phyloP scores from a whole-genome alignment of 2,329 filamentous ascomycete species.

The Cladophialophora yegresii region DNA sequence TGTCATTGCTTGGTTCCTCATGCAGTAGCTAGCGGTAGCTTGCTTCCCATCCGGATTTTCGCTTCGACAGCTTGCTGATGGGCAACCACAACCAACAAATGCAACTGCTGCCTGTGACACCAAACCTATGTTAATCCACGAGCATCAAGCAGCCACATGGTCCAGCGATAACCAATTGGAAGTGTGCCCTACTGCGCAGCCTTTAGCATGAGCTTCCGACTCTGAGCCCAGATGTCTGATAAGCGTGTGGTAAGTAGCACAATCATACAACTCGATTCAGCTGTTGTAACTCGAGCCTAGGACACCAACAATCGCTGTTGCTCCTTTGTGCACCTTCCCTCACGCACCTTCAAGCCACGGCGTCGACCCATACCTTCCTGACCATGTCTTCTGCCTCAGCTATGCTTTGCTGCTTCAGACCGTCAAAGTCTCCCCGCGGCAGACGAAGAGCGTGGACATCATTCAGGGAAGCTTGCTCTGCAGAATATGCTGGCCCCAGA shows the following conservation, averaged over 20 bases:
- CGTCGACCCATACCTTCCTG: slow-evolving; percentile 18
- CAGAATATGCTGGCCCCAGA: slow-evolving; percentile 24
- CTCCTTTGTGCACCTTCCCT: neutral
- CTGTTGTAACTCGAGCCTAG: neutral
- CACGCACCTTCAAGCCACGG: slow-evolving; percentile 8
- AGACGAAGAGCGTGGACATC: slow-evolving; percentile 21
- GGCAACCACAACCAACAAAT: neutral
- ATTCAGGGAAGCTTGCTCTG: slow-evolving; percentile 20
- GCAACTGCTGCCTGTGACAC: neutral
- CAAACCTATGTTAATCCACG: neutral
- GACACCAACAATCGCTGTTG: neutral
- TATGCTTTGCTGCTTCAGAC: slow-evolving; percentile 6
- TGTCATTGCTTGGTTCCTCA: slow-evolving; percentile 25
- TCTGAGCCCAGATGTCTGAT: neutral
- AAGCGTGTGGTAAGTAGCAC: neutral
- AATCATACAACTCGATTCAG: neutral
- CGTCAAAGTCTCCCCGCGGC: neutral
- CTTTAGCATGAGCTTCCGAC: neutral
- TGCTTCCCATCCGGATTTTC: slow-evolving; percentile 5
- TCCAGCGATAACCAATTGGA: neutral
- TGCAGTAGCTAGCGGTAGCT: slow-evolving; percentile 12
- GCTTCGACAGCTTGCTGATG: neutral
- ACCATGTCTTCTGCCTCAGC: slow-evolving; percentile 17
- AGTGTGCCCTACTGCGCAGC: no score
- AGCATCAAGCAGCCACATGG: neutral